Evolutionary conservation across 192 early-diverging fungal genomes (phyloP).

Genomic region (Paraglomus brasilianum): DNA sequence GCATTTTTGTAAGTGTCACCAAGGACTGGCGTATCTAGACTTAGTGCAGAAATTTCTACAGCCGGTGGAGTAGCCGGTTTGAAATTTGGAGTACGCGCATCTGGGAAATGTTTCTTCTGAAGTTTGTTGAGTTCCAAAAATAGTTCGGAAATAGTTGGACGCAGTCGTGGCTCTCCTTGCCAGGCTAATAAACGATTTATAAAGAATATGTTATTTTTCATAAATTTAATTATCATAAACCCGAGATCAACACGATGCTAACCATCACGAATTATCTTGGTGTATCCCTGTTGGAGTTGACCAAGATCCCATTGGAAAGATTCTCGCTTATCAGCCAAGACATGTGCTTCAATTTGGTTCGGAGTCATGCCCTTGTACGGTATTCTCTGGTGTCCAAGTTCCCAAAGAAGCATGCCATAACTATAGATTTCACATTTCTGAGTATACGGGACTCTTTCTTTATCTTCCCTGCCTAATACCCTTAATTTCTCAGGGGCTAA

Average conservation of each 20-base stretch:
- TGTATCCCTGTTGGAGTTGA: neutral
- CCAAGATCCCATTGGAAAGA: neutral
- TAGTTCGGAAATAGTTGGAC: neutral
- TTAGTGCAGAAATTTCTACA: neutral
- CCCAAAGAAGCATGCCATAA: constrained; percentile 22
- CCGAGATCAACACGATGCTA: neutral
- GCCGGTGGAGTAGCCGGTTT: neutral
- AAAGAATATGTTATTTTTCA: neutral
- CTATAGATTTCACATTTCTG: constrained; percentile 26
- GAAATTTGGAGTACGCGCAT: neutral
- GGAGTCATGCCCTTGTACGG: constrained; percentile 1
- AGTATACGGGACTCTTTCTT: neutral
- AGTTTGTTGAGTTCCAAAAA: neutral
- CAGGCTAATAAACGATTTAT: constrained; percentile 7
- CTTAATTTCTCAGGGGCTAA: constrained; percentile 25
- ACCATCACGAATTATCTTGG: neutral
- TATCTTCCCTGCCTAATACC: too few relatives aligned
- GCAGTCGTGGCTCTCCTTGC: constrained; percentile 10
- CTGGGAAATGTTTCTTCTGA: neutral
- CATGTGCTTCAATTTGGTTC: constrained; percentile 14
- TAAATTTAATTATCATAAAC: constrained; percentile 6
- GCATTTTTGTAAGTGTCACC: neutral
- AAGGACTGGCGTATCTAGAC: neutral
- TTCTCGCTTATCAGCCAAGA: neutral
- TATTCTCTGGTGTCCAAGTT: constrained; percentile 12